Evolutionary conservation across 345 rosid species (phyloP).

Genomic region (Ceriops decandra): DNA sequence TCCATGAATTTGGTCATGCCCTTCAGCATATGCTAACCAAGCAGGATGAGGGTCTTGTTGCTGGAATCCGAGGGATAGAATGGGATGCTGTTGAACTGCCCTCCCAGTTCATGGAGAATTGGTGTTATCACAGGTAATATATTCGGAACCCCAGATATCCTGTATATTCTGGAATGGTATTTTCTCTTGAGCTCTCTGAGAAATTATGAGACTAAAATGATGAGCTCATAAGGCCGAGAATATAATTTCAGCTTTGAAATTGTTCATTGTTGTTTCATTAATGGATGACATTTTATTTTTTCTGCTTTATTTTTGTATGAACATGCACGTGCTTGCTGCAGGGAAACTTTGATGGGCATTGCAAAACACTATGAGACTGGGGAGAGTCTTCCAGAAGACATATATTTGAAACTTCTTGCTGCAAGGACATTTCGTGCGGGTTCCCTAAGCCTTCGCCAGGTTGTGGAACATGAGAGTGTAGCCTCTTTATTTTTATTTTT

Average conservation of each 20-base stretch:
- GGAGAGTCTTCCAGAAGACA: slow-evolving; percentile 78
- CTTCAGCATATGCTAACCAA: slow-evolving; percentile 95
- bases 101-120: slow-evolving; percentile 96
- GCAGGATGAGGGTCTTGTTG: slow-evolving; percentile 82
- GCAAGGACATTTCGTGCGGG: slow-evolving; percentile 93
- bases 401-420: slow-evolving; percentile 74
- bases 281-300: no score
- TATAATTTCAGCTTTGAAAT: no score
- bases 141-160: background rate
- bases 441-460: slow-evolving; percentile 85
- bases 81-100: slow-evolving; percentile 98
- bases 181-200: no score
- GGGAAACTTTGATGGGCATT: slow-evolving; percentile 89
- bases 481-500: background rate
- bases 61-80: slow-evolving; percentile 84
- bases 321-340: slow-evolving; percentile 24
- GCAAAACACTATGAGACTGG: slow-evolving; percentile 89
- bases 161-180: no score
- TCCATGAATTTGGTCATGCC: slow-evolving; percentile 97
- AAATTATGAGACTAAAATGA: no score
- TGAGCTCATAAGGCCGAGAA: no score
- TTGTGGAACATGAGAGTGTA: slow-evolving; percentile 30
- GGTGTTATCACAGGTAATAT: slow-evolving; percentile 93
- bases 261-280: no score
- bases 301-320: background rate